phyloP scores from a whole-genome alignment of 495 filamentous ascomycete species.

The Neurospora sp. region DNA sequence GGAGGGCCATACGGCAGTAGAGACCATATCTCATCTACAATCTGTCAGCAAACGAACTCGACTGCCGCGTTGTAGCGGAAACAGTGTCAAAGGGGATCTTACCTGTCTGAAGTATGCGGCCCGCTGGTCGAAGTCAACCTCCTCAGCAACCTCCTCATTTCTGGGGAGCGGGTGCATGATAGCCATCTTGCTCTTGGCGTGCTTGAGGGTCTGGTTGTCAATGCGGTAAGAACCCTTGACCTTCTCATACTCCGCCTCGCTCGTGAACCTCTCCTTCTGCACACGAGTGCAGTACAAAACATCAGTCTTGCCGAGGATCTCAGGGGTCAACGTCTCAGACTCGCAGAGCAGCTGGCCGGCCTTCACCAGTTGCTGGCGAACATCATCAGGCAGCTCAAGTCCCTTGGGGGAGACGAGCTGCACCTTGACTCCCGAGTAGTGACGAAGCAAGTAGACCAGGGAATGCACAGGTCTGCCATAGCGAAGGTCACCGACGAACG shows the following conservation, averaged over 20 bases:
- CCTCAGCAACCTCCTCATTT: slow-evolving; percentile 84
- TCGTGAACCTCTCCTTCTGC: slow-evolving; percentile 88
- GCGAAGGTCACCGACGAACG: slow-evolving; percentile 84
- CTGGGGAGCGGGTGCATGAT: slow-evolving; percentile 93
- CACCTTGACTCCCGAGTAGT: slow-evolving; percentile 79
- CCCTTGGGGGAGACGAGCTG: slow-evolving; percentile 79
- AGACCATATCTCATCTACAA: slow-evolving; percentile 92
- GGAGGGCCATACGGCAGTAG: slow-evolving; percentile 93
- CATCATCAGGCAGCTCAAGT: slow-evolving; percentile 64
- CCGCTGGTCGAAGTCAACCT: slow-evolving; percentile 94
- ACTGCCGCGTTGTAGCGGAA: background rate
- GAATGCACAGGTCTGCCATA: slow-evolving; percentile 94
- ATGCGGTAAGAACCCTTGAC: slow-evolving; percentile 82
- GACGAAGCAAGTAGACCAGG: slow-evolving; percentile 79
- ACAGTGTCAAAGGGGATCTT: slow-evolving; percentile 27
- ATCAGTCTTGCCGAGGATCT: slow-evolving; percentile 73
- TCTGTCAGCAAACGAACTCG: slow-evolving; percentile 29
- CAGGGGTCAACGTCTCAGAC: slow-evolving; percentile 67
- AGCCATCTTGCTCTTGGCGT: slow-evolving; percentile 82
- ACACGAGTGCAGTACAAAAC: slow-evolving; percentile 94
- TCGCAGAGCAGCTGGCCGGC: slow-evolving; percentile 68
- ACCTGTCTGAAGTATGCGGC: slow-evolving; percentile 99
- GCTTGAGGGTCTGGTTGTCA: slow-evolving; percentile 80
- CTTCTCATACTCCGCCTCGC: slow-evolving; percentile 66
- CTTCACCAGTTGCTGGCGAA: slow-evolving; percentile 57